Conservation (phyloP, 352 stramenopile species). For the Pythium utonaiense region DNA sequence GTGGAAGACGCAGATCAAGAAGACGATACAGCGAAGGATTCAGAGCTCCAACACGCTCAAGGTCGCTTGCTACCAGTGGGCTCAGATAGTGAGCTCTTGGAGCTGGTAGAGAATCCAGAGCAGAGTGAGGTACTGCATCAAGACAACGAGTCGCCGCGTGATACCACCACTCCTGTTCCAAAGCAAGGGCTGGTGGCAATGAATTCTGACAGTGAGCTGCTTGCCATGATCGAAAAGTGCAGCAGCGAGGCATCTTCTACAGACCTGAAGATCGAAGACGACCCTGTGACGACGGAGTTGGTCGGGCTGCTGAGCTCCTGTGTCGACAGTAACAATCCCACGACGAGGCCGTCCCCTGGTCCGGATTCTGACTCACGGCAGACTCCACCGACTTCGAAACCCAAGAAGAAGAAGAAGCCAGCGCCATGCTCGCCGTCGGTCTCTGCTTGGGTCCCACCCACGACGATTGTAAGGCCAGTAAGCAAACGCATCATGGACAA, state of each 20-base stretch:
- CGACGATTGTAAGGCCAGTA: slow-evolving; percentile 11
- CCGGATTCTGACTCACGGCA: background rate
- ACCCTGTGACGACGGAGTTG: slow-evolving; percentile 9
- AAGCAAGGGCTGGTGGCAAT: background rate
- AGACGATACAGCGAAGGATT: background rate
- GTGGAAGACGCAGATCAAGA: background rate
- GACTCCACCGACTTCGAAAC: background rate
- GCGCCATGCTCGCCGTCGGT: background rate
- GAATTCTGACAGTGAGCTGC: slow-evolving; percentile 4
- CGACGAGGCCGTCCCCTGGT: background rate
- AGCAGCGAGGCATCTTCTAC: background rate
- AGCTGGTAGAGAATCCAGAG: slow-evolving; percentile 8
- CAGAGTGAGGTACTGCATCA: background rate
- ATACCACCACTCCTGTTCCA: too few species aligned
- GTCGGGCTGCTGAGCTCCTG: slow-evolving; percentile 5
- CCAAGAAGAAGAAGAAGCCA: background rate
- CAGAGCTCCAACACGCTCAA: background rate
- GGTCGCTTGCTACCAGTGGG: slow-evolving; percentile 9
- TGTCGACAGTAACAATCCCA: slow-evolving; percentile 6
- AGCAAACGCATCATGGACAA: slow-evolving; percentile 19
- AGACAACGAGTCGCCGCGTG: background rate
- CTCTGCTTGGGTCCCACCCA: background rate
- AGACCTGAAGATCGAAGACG: background rate
- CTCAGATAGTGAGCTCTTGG: slow-evolving; percentile 22
- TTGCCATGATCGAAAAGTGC: background rate